Evolutionary conservation across 1,139 yeast genomes (phyloP).

Genomic region (Candida buenavistaensis): DNA sequence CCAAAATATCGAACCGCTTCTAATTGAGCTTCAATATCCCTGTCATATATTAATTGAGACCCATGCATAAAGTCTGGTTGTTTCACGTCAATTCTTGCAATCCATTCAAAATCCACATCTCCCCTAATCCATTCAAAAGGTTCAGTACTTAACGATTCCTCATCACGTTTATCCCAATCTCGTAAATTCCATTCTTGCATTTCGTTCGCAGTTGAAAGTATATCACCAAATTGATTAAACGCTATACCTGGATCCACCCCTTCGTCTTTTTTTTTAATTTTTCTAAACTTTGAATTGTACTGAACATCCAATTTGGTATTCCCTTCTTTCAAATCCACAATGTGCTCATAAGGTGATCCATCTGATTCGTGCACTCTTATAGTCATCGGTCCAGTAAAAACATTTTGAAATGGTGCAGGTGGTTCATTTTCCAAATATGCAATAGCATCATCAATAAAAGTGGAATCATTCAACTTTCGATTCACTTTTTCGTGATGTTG

Average conservation of each 20-base stretch:
- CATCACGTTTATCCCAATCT: conserved; percentile 74
- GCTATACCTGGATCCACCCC: conserved; percentile 43
- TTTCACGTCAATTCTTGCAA: conserved; percentile 73
- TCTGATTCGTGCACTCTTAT: conserved; percentile 97
- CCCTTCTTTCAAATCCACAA: conserved; percentile 84
- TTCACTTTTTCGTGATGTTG: conserved; percentile 61
- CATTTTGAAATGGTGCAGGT: conserved; percentile 39
- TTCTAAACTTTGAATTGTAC: conserved; percentile 86
- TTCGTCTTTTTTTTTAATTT: conserved; percentile 59
- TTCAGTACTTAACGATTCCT: conserved; percentile 63
- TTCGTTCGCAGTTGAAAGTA: conserved; percentile 60
- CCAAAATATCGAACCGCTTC: no score
- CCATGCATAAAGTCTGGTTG: conserved; percentile 97
- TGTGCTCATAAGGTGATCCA: conserved; percentile 99
- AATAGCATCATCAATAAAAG: conserved; percentile 49
- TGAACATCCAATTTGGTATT: conserved; percentile 89
- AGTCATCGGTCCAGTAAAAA: conserved; percentile 93
- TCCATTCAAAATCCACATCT: conserved; percentile 98
- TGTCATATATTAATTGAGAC: conserved; percentile 88
- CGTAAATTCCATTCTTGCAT: conserved; percentile 69
- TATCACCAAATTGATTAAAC: conserved; percentile 76
- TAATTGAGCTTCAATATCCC: conserved; percentile 94
- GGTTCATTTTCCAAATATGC: conserved; percentile 43
- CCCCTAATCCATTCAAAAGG: conserved; percentile 98
- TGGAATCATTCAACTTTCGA: conserved; percentile 32